These are phyloP conservation scores for Solanum sitiens DNA, from an alignment of 257 asterid species.

Conservation along the genomic window DNA sequence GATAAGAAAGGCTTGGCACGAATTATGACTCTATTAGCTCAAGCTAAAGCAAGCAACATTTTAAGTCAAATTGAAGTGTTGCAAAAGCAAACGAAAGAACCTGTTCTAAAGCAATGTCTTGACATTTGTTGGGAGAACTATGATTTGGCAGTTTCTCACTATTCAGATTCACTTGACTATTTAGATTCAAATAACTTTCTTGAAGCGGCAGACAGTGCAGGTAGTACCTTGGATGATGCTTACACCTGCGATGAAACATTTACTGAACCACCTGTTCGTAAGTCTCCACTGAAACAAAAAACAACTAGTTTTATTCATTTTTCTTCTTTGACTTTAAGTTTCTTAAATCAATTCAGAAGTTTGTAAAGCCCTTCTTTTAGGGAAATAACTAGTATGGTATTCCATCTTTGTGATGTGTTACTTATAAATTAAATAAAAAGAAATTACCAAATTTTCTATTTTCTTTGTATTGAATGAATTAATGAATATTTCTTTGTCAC, in stretches of 20 bases:
- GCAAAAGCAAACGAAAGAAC: neutral
- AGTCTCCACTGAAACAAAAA: neutral
- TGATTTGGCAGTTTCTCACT: neutral
- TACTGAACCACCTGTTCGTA: neutral
- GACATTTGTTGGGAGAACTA: neutral
- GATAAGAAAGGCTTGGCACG: neutral
- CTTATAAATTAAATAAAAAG: too few species aligned
- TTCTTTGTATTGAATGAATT: too few species aligned
- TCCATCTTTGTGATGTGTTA: too few species aligned
- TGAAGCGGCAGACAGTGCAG: too few species aligned
- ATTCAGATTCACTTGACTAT: neutral
- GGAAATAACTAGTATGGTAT: too few species aligned
- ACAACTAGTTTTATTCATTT: neutral
- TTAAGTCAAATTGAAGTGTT: neutral
- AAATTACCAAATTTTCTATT: too few species aligned
- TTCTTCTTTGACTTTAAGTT: neutral
- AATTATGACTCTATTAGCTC: neutral
- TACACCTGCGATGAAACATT: too few species aligned
- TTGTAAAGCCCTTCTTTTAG: neutral
- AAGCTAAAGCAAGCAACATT: neutral
- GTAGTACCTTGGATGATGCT: too few species aligned
- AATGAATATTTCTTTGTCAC: too few species aligned
- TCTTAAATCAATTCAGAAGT: neutral
- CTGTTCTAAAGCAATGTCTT: neutral
- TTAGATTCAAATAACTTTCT: neutral